Conservation (phyloP, 805 yeast species). For the Lipomyces oligophaga region DNA sequence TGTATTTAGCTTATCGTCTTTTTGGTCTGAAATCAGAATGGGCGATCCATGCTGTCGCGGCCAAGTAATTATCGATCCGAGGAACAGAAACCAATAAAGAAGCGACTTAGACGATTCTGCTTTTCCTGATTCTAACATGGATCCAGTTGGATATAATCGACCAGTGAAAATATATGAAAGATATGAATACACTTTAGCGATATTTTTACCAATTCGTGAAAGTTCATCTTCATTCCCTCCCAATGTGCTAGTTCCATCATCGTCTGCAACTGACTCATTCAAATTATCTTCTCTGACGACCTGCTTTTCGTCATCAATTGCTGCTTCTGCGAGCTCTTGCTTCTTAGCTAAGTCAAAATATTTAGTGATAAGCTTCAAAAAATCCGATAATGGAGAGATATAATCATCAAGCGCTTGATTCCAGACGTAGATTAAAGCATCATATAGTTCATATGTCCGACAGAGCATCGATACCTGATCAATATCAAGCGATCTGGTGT, state of each 20-base stretch:
- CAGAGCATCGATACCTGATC: constrained; percentile 70
- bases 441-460: constrained; percentile 51
- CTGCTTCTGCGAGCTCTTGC: constrained; percentile 17
- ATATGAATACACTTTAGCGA: constrained; percentile 51
- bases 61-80: constrained; percentile 47
- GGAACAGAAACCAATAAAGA: constrained; percentile 57
- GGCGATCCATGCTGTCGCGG: constrained; percentile 41
- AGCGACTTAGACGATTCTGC: constrained; percentile 46
- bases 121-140: constrained; percentile 41
- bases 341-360: constrained; percentile 1
- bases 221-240: constrained; percentile 18
- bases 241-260: not conserved
- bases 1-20: constrained; percentile 37
- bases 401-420: constrained; percentile 66
- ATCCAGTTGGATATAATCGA: constrained; percentile 73
- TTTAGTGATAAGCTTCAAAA: constrained; percentile 39
- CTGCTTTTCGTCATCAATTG: constrained; percentile 15
- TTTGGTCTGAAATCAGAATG: constrained; percentile 36
- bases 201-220: constrained; percentile 7
- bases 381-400: constrained; percentile 63
- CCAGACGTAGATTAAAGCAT: constrained; percentile 68
- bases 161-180: constrained; percentile 70
- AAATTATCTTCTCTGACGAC: constrained; percentile 5
- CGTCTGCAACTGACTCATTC: constrained; percentile 23
- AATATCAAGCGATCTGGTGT: constrained; percentile 65